Conservation (phyloP, 139 green algal species). For the Coelastrella sp. region DNA sequence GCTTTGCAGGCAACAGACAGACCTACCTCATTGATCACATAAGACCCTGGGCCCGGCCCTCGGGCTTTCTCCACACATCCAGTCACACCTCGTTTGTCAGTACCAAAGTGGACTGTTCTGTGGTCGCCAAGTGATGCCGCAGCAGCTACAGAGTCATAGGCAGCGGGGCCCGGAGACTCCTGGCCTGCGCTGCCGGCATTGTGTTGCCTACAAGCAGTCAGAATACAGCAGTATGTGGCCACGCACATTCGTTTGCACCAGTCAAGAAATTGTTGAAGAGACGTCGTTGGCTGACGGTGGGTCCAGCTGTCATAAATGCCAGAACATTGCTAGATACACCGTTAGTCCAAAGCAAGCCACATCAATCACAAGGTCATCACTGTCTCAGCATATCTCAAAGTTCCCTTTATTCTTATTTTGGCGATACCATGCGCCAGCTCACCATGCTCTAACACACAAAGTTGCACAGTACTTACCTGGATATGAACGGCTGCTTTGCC, state of each 20-base stretch:
- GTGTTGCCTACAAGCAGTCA: not conserved
- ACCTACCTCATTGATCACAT: not conserved
- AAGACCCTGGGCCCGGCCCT: not conserved
- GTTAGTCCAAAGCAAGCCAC: no score
- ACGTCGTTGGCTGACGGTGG: no score
- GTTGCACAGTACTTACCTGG: no score
- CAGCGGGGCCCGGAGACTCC: slow-evolving; percentile 7
- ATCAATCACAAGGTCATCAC: no score
- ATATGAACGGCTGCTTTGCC: not conserved
- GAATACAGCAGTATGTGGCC: not conserved
- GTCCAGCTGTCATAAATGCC: no score
- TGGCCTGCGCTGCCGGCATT: not conserved
- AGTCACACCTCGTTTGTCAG: not conserved
- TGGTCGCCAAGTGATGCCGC: not conserved
- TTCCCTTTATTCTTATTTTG: no score
- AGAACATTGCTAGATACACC: no score
- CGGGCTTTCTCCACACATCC: not conserved
- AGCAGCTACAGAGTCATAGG: slow-evolving; percentile 4
- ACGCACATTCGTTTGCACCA: not conserved
- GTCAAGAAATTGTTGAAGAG: no score
- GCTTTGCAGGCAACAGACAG: no score
- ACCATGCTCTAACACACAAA: no score
- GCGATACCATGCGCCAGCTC: no score
- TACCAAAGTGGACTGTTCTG: slow-evolving; percentile 3
- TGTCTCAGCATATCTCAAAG: no score